These are phyloP conservation scores for Antarctomyces pellizariae DNA, from an alignment of 495 filamentous ascomycete genomes.

Conservation along the genomic window DNA sequence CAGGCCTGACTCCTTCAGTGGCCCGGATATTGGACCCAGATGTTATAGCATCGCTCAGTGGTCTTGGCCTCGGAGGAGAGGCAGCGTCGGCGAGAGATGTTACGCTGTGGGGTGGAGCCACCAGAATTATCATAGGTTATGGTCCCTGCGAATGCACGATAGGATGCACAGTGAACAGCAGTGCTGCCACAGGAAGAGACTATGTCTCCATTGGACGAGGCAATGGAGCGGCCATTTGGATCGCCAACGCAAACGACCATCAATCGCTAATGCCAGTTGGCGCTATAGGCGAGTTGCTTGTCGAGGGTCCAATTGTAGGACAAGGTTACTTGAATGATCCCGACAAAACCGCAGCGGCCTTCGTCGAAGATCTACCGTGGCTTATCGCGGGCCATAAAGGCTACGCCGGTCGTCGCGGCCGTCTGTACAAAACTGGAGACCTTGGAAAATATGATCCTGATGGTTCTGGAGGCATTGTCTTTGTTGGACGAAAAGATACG, in stretches of 20 bases:
- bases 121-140: no score
- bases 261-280: constrained; percentile 26
- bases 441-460: constrained; percentile 26
- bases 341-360: constrained; percentile 20
- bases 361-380: constrained; percentile 18
- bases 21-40: constrained; percentile 22
- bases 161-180: no score
- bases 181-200: no score
- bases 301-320: constrained; percentile 25
- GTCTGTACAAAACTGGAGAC: constrained; percentile 30
- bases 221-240: constrained; percentile 18
- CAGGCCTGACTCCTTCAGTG: constrained; percentile 28
- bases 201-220: constrained; percentile 29
- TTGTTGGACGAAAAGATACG: constrained; percentile 10
- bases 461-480: constrained; percentile 21
- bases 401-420: no score
- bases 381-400: no score
- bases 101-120: constrained; percentile 50
- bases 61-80: constrained; percentile 20
- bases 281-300: constrained; percentile 23
- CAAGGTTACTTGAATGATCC: constrained; percentile 20
- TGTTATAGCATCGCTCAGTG: constrained; percentile 15
- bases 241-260: constrained; percentile 40
- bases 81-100: constrained; percentile 7
- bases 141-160: no score